Evolutionary conservation across 2,329 filamentous ascomycete species (phyloP), one percentile per base, ranked within the genome.

Genomic region (Diaporthe aspalathi): DNA sequence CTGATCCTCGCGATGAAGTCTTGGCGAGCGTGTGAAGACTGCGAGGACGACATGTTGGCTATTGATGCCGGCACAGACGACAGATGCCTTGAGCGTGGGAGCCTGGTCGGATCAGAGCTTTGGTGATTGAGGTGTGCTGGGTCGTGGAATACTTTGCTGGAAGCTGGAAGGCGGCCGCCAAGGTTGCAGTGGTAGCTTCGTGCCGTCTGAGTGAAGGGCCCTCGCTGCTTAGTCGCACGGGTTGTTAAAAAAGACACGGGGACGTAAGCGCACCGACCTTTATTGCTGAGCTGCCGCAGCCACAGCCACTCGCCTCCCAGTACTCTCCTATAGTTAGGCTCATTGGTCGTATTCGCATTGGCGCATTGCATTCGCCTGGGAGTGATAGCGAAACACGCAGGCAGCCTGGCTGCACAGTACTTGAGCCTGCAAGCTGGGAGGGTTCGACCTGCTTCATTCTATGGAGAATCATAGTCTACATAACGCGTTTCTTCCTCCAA

Each of bases 1-100:
- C 96, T 91, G 79, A 98, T 94, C 77, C 95, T 93, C 74, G 95
- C 95, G 80, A 99, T 97, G 83, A 98, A 98, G 83, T 99, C 96
- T 84, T 99, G 96, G 80, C 97, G 94, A 38, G 67, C 67, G 53
- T 80, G 76, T 82, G 83, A 73, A 24, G 84, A 82, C 71, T 78
- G 76, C 70, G 83, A 83, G 69, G 82, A 83, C 68, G 83, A 81
- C 82, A 84, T 84, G 22, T 70, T 74, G 74, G 57, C 27, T 16
- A 40, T 53, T 29, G 27, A 9, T 53, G 6, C 35, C 53, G 49
- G 27, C 38, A 45, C 22, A 24, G 27, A 24, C 22, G 29, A 35
- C 40, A 29, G n/a, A 22, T 35, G 50, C 20, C 24, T 69, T 27
- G 45, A 50, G 3, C 29, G 50, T 17, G 63, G 16, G 20, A 17